A percentile compares a stretch with the other conserved stretches of the same genome.
phyloP scores from a whole-genome alignment of 805 yeast species.

The Tetrapisispora fleetii region DNA sequence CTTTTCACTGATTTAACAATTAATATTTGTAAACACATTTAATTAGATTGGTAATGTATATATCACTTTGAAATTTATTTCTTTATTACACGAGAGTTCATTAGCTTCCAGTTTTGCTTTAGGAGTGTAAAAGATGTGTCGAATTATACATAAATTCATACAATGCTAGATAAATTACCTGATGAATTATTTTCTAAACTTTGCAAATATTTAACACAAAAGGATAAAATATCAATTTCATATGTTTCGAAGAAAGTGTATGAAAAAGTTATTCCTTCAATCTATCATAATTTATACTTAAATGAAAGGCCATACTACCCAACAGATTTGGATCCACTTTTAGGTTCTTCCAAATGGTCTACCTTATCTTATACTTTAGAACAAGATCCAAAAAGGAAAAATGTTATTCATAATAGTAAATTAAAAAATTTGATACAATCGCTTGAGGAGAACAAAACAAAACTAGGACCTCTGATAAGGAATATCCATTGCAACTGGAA shows the following conservation, averaged over 20 bases:
- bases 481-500: conserved; percentile 27
- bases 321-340: conserved; percentile 17
- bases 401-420: conserved; percentile 8
- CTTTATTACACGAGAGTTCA: not conserved
- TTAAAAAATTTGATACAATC: conserved; percentile 17
- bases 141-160: not conserved
- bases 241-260: conserved; percentile 16
- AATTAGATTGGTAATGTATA: no score
- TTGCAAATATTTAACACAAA: conserved; percentile 13
- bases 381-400: not conserved
- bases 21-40: no score
- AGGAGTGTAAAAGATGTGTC: not conserved
- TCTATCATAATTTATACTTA: conserved; percentile 19
- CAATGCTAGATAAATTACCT: conserved; percentile 21
- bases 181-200: conserved; percentile 14
- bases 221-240: conserved; percentile 19
- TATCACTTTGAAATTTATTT: no score
- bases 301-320: conserved; percentile 19
- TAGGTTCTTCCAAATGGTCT: conserved; percentile 24
- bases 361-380: conserved; percentile 11
- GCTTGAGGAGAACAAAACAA: conserved; percentile 9
- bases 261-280: conserved; percentile 9
- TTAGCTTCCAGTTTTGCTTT: not conserved
- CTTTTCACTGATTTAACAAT: no score
- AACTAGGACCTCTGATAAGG: conserved; percentile 15